phyloP scores from a whole-genome alignment of 164 flowering plant species.

The Protea cynaroides region DNA sequence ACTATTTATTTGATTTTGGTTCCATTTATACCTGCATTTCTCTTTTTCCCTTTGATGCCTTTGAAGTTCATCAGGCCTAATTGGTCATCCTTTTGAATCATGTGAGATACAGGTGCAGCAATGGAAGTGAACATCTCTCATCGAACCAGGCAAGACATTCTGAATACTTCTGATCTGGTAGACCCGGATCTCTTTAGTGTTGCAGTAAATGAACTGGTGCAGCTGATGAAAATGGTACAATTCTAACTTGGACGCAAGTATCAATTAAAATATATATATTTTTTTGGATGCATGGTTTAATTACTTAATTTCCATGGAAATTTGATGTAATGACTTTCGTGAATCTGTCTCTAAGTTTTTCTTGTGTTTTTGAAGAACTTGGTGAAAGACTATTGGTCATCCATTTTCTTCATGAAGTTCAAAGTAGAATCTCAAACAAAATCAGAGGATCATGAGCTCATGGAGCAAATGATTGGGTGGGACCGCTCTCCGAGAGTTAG shows the following conservation, averaged over 20 bases:
- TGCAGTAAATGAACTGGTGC: slow-evolving; percentile 61
- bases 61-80: neutral
- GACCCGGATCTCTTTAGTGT: slow-evolving; percentile 54
- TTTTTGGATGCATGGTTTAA: neutral
- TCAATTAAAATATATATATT: neutral
- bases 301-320: neutral
- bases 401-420: slow-evolving; percentile 61
- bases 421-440: slow-evolving; percentile 48
- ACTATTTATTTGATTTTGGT: no score
- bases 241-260: neutral
- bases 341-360: neutral
- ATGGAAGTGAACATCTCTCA: slow-evolving; percentile 91
- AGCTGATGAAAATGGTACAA: slow-evolving; percentile 69
- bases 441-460: slow-evolving; percentile 27
- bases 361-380: slow-evolving; percentile 43
- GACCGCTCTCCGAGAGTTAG: slow-evolving; percentile 66
- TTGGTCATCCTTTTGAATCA: slow-evolving; percentile 1
- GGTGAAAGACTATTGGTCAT: slow-evolving; percentile 79
- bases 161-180: slow-evolving; percentile 52
- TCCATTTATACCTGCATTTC: neutral
- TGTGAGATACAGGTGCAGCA: slow-evolving; percentile 45
- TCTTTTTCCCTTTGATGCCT: neutral
- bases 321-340: no score
- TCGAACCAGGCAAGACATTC: slow-evolving; percentile 56
- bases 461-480: slow-evolving; percentile 36